Percentiles rank a stretch among this genome's conserved stretches.
Conservation (phyloP, 140 eudicot species). For the Flaveria floridana region DNA sequence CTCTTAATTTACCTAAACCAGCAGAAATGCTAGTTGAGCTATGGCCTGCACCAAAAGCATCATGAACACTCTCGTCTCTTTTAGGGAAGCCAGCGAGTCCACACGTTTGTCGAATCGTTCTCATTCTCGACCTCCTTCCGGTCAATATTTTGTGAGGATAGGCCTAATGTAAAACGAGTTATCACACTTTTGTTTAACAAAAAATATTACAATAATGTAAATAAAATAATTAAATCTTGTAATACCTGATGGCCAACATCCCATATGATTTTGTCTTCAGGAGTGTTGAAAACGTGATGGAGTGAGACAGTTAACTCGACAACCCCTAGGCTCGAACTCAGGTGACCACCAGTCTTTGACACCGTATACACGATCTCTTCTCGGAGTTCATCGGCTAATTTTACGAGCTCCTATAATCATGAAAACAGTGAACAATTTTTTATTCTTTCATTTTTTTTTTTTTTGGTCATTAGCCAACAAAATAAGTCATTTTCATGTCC, state of each 20-base stretch:
- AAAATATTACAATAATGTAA: not conserved
- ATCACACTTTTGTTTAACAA: not conserved
- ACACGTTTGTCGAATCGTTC: constrained; percentile 55
- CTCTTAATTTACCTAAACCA: constrained; percentile 50
- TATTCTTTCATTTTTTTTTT: no score
- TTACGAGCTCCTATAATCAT: constrained; percentile 43
- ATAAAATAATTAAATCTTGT: not conserved
- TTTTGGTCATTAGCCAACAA: not conserved
- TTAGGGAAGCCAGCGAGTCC: constrained; percentile 77
- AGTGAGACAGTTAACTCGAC: constrained; percentile 63
- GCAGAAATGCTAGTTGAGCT: constrained; percentile 86
- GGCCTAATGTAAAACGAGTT: constrained; percentile 31
- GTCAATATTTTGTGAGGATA: constrained; percentile 74
- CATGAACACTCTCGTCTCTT: constrained; percentile 63
- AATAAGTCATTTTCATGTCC: not conserved
- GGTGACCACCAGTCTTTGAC: constrained; percentile 70
- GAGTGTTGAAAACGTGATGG: constrained; percentile 62
- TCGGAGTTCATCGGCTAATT: constrained; percentile 54
- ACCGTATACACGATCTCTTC: constrained; percentile 56
- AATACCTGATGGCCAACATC: constrained; percentile 76
- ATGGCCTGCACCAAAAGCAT: constrained; percentile 79
- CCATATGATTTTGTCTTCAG: constrained; percentile 62
- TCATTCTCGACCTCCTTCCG: constrained; percentile 65
- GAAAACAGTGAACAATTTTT: no score
- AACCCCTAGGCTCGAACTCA: constrained; percentile 67